These are phyloP conservation scores for Rhodotorula glutinis DNA, from an alignment of 1,284 basidiomycete genomes.

Conservation along the genomic window DNA sequence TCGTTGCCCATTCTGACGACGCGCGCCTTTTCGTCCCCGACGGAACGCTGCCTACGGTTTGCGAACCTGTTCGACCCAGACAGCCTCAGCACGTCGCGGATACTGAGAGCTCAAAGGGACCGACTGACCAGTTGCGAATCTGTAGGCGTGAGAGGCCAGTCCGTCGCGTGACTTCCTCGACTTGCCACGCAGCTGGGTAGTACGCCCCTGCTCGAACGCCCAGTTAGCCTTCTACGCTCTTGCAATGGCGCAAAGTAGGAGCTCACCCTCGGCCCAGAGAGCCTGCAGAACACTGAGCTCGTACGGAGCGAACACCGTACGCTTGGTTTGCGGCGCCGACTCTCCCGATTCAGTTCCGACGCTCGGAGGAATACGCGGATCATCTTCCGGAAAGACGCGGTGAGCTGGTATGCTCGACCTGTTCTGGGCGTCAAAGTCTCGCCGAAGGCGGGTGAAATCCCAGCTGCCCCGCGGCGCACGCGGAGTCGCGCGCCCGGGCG, in stretches of 20 bases:
- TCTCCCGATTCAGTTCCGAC: no score
- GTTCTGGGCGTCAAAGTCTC: not conserved
- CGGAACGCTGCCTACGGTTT: constrained; percentile 11
- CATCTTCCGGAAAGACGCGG: not conserved
- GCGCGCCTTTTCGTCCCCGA: constrained; percentile 10
- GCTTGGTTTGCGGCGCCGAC: not conserved
- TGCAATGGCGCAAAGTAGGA: no score
- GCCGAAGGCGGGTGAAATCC: not conserved
- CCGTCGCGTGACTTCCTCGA: not conserved
- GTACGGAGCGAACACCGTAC: constrained; percentile 1
- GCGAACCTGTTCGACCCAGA: constrained; percentile 16
- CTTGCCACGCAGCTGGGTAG: constrained; percentile 2
- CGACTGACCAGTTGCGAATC: constrained; percentile 12
- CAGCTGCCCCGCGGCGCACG: no score
- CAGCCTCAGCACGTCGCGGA: no score
- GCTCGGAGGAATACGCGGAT: not conserved
- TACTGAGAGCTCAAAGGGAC: not conserved
- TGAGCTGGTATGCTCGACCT: not conserved
- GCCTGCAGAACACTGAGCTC: not conserved
- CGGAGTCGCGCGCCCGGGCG: no score
- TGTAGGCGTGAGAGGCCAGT: not conserved
- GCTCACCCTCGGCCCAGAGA: constrained; percentile 3
- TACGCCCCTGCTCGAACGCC: not conserved
- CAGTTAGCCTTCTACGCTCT: no score
- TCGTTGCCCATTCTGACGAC: not conserved